These are phyloP conservation scores for Parastagonospora nodorum DNA, from an alignment of 2,329 filamentous ascomycete genomes.

Conservation along the genomic window DNA sequence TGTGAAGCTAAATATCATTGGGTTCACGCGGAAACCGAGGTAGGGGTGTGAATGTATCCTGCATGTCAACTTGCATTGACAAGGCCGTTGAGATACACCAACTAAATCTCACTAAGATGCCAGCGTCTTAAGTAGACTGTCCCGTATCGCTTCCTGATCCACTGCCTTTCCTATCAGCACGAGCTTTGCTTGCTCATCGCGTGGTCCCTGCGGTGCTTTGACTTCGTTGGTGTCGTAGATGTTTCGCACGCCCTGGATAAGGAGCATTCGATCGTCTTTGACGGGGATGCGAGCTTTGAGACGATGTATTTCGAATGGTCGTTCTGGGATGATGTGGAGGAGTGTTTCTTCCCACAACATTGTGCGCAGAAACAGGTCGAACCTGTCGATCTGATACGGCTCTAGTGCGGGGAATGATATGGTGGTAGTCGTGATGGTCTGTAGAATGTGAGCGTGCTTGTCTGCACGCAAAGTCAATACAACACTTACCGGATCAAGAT, in stretches of 20 bases:
- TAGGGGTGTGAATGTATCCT: too few relatives aligned
- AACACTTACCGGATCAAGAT: slow-evolving; percentile 77
- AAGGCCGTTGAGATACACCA: too few relatives aligned
- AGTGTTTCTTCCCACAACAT: slow-evolving; percentile 81
- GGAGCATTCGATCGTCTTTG: slow-evolving; percentile 67
- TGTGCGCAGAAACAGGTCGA: slow-evolving; percentile 83
- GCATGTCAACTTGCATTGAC: too few relatives aligned
- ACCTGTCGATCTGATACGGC: slow-evolving; percentile 60
- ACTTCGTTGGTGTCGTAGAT: slow-evolving; percentile 86
- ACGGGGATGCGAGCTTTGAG: slow-evolving; percentile 80
- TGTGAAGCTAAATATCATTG: too few relatives aligned
- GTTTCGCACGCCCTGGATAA: slow-evolving; percentile 90
- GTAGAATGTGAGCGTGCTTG: slow-evolving; percentile 39
- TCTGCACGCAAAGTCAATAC: neutral
- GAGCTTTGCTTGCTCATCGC: slow-evolving; percentile 27
- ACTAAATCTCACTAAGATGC: too few relatives aligned
- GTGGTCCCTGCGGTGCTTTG: neutral
- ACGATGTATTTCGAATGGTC: slow-evolving; percentile 79
- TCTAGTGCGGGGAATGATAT: slow-evolving; percentile 68
- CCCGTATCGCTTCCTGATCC: slow-evolving; percentile 21
- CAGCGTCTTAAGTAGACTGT: slow-evolving; percentile 13
- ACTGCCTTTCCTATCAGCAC: slow-evolving; percentile 41
- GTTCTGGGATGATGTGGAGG: slow-evolving; percentile 44
- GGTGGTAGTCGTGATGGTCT: slow-evolving; percentile 85
- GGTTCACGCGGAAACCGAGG: too few relatives aligned